These are phyloP conservation scores for Boechera stricta DNA, from an alignment of 345 rosid species.

Conservation along the genomic window DNA sequence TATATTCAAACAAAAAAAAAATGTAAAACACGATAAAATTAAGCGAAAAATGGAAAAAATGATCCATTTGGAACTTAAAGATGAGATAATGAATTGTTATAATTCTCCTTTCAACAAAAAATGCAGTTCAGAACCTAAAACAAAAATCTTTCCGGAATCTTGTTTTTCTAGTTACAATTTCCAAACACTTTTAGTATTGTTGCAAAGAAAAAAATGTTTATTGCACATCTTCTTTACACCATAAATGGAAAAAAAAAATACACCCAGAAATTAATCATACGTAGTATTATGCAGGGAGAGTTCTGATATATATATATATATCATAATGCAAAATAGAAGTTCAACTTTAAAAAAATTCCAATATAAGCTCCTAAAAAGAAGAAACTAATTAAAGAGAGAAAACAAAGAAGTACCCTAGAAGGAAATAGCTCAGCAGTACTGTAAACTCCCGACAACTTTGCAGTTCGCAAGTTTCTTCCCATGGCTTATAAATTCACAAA, in stretches of 20 bases:
- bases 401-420: conserved; percentile 25
- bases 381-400: not conserved
- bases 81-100: not conserved
- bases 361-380: not conserved
- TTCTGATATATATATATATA: no score
- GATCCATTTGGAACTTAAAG: not conserved
- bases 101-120: not conserved
- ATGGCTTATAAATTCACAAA: conserved; percentile 32
- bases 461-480: conserved; percentile 40
- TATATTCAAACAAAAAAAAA: no score
- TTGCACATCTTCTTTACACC: not conserved
- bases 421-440: not conserved
- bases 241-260: not conserved
- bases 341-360: not conserved
- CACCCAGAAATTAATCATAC: not conserved
- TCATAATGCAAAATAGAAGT: no score
- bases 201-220: not conserved
- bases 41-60: not conserved
- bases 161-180: not conserved
- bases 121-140: not conserved
- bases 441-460: conserved; percentile 23
- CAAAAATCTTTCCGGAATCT: not conserved
- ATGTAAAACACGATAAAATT: not conserved
- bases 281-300: not conserved
- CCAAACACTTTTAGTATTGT: not conserved